phyloP scores from a whole-genome alignment of 495 filamentous ascomycete genomes.

The Talaromyces proteolyticus region DNA sequence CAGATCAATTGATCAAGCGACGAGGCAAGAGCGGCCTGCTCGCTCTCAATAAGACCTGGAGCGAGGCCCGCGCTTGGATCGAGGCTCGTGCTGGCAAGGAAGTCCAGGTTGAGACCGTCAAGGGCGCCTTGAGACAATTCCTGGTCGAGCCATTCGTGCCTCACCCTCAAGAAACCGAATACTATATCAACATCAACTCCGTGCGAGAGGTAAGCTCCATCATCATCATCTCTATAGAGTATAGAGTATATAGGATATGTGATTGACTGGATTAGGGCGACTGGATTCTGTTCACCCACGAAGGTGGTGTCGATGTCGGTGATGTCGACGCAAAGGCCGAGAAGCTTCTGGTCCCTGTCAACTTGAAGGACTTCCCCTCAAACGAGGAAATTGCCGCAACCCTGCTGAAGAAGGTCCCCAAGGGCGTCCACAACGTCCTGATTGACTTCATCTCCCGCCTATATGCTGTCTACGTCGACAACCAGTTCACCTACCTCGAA shows the following conservation, averaged over 20 bases:
- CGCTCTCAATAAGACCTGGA: conserved; percentile 95
- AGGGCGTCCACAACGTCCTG: conserved; percentile 94
- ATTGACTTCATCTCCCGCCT: conserved; percentile 94
- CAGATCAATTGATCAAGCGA: conserved; percentile 99
- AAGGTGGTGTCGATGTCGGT: conserved; percentile 98
- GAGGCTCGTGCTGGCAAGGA: conserved; percentile 84
- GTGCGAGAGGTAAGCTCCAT: conserved; percentile 71
- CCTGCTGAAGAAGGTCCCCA: conserved; percentile 87
- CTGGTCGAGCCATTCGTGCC: conserved; percentile 98
- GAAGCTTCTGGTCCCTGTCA: conserved; percentile 96
- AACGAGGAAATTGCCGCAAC: conserved; percentile 84
- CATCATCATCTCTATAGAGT: conserved; percentile 7
- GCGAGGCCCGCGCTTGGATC: conserved; percentile 89
- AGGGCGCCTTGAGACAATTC: conserved; percentile 87
- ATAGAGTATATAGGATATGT: background rate
- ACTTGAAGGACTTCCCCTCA: conserved; percentile 90
- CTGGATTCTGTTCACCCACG: conserved; percentile 99
- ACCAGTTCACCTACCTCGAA: conserved; percentile 99
- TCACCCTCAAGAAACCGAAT: conserved; percentile 87
- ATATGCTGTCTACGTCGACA: conserved; percentile 98
- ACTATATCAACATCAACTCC: conserved; percentile 97
- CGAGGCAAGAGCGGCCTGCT: conserved; percentile 97
- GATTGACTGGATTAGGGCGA: conserved; percentile 61
- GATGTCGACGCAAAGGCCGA: conserved; percentile 98
- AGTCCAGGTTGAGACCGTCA: conserved; percentile 86